Conservation (phyloP, 164 flowering plant genomes). For the Kalanchoe fedtschenkoi region DNA sequence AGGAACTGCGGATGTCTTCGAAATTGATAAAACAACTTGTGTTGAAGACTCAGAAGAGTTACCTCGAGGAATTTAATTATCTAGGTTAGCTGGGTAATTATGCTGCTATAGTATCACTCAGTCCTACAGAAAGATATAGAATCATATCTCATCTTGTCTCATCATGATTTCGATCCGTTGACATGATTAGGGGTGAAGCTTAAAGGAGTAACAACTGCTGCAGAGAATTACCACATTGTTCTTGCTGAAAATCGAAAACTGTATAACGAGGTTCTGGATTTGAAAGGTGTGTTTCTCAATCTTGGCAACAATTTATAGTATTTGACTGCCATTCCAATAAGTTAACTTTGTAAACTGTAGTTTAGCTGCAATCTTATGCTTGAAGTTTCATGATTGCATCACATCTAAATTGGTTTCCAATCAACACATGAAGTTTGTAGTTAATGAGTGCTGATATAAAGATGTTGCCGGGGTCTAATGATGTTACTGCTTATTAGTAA, state of each 20-base stretch:
- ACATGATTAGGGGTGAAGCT: constrained; percentile 48
- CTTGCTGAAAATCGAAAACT: constrained; percentile 78
- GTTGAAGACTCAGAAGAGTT: constrained; percentile 29
- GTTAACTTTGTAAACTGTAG: not conserved
- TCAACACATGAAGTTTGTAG: not conserved
- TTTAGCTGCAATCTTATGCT: too few species aligned
- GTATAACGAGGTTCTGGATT: constrained; percentile 92
- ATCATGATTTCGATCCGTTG: not conserved
- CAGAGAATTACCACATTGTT: constrained; percentile 70
- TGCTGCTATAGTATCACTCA: not conserved
- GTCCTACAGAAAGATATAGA: not conserved
- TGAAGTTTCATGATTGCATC: not conserved
- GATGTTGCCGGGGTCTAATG: not conserved
- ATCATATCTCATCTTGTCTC: not conserved
- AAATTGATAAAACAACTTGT: constrained; percentile 56
- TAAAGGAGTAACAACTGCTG: constrained; percentile 61
- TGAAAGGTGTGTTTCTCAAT: constrained; percentile 56
- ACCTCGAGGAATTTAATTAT: constrained; percentile 44
- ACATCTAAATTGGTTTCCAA: not conserved
- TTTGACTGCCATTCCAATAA: not conserved
- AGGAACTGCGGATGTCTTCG: constrained; percentile 60
- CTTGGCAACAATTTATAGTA: not conserved
- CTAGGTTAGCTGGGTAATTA: constrained; percentile 40
- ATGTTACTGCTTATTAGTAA: not conserved
- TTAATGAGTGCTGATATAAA: not conserved